Evolutionary conservation across 495 filamentous ascomycete genomes (phyloP).

Genomic region (Xylaria acuta): DNA sequence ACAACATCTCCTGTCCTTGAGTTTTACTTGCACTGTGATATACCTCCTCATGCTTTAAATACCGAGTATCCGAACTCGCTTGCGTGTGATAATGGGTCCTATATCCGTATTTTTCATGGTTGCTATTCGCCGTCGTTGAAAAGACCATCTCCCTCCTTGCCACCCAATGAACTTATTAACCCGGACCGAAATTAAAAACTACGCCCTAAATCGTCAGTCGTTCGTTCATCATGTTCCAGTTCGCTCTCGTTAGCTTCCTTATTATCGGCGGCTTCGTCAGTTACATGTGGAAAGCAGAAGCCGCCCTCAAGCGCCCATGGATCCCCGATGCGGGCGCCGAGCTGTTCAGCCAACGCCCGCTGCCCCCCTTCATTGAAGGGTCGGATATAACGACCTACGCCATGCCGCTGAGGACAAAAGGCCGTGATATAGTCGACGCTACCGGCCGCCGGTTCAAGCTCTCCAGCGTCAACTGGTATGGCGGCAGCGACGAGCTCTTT

Average conservation of each 20-base stretch:
- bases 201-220: not conserved
- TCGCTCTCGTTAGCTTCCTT: conserved; percentile 42
- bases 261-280: conserved; percentile 45
- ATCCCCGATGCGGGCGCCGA: conserved; percentile 45
- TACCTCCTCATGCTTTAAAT: not conserved
- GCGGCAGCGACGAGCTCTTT: conserved; percentile 64
- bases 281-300: conserved; percentile 50
- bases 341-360: conserved; percentile 49
- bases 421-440: conserved; percentile 62
- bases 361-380: conserved; percentile 47
- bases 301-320: conserved; percentile 49
- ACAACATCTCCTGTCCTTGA: not conserved
- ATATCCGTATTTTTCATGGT: conserved; percentile 12
- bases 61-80: not conserved
- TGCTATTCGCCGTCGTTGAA: conserved; percentile 7
- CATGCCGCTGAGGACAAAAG: conserved; percentile 59
- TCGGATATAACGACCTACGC: conserved; percentile 50
- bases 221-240: conserved; percentile 31
- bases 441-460: conserved; percentile 59
- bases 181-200: not conserved
- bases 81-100: conserved; percentile 18
- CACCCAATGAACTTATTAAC: not conserved
- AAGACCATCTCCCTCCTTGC: not conserved
- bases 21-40: not conserved
- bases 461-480: conserved; percentile 68